phyloP scores from a whole-genome alignment of 192 early-diverging fungal genomes.

The Gaertneriomyces semiglobifer region DNA sequence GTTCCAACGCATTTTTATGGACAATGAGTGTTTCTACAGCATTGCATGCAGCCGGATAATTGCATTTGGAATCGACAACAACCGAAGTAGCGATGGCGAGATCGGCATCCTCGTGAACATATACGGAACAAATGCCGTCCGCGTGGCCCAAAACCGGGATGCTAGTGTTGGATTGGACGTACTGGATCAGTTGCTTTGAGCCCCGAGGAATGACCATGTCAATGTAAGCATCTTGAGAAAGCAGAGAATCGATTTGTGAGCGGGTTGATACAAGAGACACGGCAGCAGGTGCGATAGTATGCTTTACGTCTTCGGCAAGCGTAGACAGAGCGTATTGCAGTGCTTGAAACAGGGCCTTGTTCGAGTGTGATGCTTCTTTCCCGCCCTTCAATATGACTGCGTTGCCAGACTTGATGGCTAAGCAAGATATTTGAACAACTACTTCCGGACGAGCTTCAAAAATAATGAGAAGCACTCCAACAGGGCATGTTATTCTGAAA shows the following conservation, averaged over 20 bases:
- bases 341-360: conserved; percentile 67
- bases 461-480: conserved; percentile 94
- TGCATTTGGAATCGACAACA: conserved; percentile 89
- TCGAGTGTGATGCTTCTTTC: conserved; percentile 82
- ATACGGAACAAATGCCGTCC: conserved; percentile 94
- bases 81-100: conserved; percentile 70
- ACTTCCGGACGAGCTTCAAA: conserved; percentile 99
- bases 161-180: conserved; percentile 90
- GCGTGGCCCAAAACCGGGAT: conserved; percentile 99
- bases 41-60: conserved; percentile 96
- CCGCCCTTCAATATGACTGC: conserved; percentile 98
- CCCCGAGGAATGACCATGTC: conserved; percentile 96
- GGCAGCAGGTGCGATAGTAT: conserved; percentile 59
- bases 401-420: conserved; percentile 96
- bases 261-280: conserved; percentile 88
- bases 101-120: conserved; percentile 80
- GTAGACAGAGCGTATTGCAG: conserved; percentile 76
- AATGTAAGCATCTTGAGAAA: conserved; percentile 87
- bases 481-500: conserved; percentile 87
- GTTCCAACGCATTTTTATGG: conserved; percentile 52
- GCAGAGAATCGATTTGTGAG: conserved; percentile 79
- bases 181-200: conserved; percentile 82
- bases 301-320: conserved; percentile 6
- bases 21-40: conserved; percentile 90
- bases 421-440: conserved; percentile 91